Evolutionary conservation across 75 land plant genomes (phyloP), one percentile per base, ranked within the genome.

Genomic region (Azolla pinnata): DNA sequence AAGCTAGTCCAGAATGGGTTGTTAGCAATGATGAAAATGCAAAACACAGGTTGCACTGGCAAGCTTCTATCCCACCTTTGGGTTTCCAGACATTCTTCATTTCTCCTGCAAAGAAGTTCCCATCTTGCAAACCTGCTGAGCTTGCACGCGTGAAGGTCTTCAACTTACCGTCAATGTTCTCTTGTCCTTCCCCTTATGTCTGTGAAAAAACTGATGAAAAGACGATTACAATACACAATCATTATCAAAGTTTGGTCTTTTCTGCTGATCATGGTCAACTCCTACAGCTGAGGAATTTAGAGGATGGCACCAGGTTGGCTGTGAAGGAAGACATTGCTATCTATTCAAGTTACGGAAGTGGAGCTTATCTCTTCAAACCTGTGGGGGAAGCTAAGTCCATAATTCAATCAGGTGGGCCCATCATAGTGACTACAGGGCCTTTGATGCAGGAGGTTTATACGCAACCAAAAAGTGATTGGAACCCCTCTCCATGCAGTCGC

Each of bases 331-430:
- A 88, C 59, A 82, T 93, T 34, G 79, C 71, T 19, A 78, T 88
- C 67, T 93, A 93, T 51, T 78, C 81, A 21, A 93, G 96, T 50
- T 24, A 23, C 24, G 96, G 85, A 49, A 88, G 97, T 72, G 97
- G 97, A 0, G 96, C 98, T 24, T 93, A 93, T 66, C 68, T 89
- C 16, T 93, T 93, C 73, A 74, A 68, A 49, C 98, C 98, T 27
- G 56, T 26, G 54, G 96, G 98, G 17, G 87, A 89, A 33, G 98
- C 98, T 34, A 30, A 70, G 34, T 40, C 87, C 45, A 64, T 89
- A 19, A 69, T 79, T 33, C 63, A 75, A 32, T 40, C 63, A 29
- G 81, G 83, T 35, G 98, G 96, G 12, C 44, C 63, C 1, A 33
- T 83, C 23, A 70, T 89, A 18, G 73, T 89, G n/a, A 70, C 75